Evolutionary conservation across 1,139 yeast genomes (phyloP).

Genomic region (Hyphopichia fennica): DNA sequence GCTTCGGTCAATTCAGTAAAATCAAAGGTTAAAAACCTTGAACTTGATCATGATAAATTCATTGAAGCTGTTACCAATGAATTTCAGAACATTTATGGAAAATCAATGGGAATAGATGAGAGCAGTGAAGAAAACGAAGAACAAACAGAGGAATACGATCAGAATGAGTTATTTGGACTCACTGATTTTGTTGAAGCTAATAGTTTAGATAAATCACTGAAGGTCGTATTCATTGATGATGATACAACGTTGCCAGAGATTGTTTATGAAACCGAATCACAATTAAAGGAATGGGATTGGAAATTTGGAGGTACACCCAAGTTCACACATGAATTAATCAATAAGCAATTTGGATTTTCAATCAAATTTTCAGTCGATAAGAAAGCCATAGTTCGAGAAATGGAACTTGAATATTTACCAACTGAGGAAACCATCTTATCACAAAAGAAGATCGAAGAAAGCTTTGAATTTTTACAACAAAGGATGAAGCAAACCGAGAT

Average conservation of each 20-base stretch:
- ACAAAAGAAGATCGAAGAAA: slow-evolving; percentile 15
- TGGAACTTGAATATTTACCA: slow-evolving; percentile 16
- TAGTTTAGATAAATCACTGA: slow-evolving; percentile 9
- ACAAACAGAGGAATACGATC: slow-evolving; percentile 18
- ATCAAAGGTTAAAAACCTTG: slow-evolving; percentile 71
- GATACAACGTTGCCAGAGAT: slow-evolving; percentile 44
- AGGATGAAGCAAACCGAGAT: slow-evolving; percentile 26
- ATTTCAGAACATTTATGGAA: slow-evolving; percentile 42
- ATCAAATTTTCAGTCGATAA: slow-evolving; percentile 45
- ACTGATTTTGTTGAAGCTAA: slow-evolving; percentile 28
- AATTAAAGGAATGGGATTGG: slow-evolving; percentile 67
- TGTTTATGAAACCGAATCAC: slow-evolving; percentile 40
- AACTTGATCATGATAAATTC: slow-evolving; percentile 47
- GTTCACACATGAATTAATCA: slow-evolving; percentile 48
- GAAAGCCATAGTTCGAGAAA: slow-evolving; percentile 27
- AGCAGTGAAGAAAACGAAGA: slow-evolving; percentile 1
- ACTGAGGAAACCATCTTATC: slow-evolving; percentile 13
- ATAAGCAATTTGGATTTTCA: slow-evolving; percentile 27
- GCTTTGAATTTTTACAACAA: slow-evolving; percentile 31
- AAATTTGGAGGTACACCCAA: slow-evolving; percentile 69
- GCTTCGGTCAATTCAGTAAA: slow-evolving; percentile 74
- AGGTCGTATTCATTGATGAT: slow-evolving; percentile 23
- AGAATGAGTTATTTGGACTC: slow-evolving; percentile 36
- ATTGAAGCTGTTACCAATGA: slow-evolving; percentile 44
- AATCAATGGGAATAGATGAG: slow-evolving; percentile 11